Percentiles rank a stretch among this genome's conserved stretches.
Evolutionary conservation across 176 grass and related monocot species (phyloP).

Genomic region (Oryza longistaminata): DNA sequence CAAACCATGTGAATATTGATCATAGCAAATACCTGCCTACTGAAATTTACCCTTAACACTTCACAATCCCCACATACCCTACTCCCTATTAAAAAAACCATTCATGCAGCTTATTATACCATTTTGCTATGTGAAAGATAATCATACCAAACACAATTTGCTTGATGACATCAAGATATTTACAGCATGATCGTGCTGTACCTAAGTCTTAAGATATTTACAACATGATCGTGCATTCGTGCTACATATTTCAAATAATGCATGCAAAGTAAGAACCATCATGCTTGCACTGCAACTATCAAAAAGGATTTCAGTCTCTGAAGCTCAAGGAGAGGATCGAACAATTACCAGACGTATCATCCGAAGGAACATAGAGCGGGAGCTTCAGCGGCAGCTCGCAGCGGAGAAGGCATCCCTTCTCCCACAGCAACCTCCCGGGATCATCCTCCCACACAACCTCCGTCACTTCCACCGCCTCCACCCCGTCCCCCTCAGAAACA

Average conservation of each 20-base stretch:
- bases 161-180: not conserved
- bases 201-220: not conserved
- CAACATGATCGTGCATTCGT: not conserved
- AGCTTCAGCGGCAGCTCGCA: constrained; percentile 69
- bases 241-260: not conserved
- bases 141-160: not conserved
- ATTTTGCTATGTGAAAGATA: not conserved
- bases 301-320: not conserved
- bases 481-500: constrained; percentile 34
- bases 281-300: not conserved
- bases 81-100: not conserved
- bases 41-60: not conserved
- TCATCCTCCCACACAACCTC: constrained; percentile 74
- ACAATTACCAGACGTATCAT: constrained; percentile 61
- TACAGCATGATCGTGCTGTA: not conserved
- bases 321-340: not conserved
- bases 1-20: not conserved
- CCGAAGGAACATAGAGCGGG: constrained; percentile 56
- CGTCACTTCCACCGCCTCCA: constrained; percentile 36
- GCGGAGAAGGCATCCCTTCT: constrained; percentile 80
- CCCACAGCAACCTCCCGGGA: constrained; percentile 62
- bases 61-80: not conserved
- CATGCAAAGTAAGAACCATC: not conserved
- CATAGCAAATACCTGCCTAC: not conserved
- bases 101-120: not conserved